A percentile compares a stretch with the other conserved stretches of the same genome.
phyloP scores from a whole-genome alignment of 208 protist genomes.

The Leishmania braziliensis region DNA sequence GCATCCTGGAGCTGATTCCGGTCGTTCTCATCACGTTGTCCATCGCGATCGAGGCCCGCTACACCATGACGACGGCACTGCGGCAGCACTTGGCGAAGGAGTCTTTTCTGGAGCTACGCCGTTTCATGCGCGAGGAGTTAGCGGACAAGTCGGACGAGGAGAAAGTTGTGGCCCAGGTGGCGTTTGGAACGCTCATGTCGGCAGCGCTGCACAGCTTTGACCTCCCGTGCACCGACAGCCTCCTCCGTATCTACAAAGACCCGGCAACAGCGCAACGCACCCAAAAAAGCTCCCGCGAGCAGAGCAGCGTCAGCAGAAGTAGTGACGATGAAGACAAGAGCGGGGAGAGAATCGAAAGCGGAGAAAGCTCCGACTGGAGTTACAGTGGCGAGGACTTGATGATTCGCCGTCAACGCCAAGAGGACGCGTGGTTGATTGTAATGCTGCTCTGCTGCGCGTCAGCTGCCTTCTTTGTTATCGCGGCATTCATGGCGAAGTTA shows the following conservation, averaged over 20 bases:
- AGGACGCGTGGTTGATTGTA: constrained; percentile 54
- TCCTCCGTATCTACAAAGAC: constrained; percentile 35
- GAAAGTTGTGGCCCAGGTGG: constrained; percentile 41
- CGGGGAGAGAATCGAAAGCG: neutral
- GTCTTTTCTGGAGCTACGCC: constrained; percentile 40
- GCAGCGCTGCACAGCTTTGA: constrained; percentile 46
- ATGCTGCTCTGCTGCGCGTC: constrained; percentile 68
- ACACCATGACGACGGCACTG: constrained; percentile 21
- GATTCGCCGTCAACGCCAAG: constrained; percentile 23
- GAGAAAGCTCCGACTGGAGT: constrained; percentile 7
- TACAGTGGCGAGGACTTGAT: constrained; percentile 6
- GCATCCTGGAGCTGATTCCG: constrained; percentile 62
- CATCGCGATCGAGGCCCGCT: constrained; percentile 48
- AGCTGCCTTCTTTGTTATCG: constrained; percentile 58
- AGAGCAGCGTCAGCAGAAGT: neutral
- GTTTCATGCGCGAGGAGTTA: constrained; percentile 20
- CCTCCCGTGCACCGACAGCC: constrained; percentile 28
- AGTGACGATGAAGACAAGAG: constrained; percentile 1
- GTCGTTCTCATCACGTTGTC: constrained; percentile 74
- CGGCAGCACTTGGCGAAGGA: constrained; percentile 39
- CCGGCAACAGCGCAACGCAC: constrained; percentile 3
- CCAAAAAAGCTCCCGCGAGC: neutral
- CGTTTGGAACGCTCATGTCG: constrained; percentile 48
- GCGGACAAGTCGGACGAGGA: constrained; percentile 30
- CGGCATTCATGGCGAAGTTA: constrained; percentile 51